Evolutionary conservation across 2,329 filamentous ascomycete species (phyloP).

Genomic region (Exophiala oligosperma): DNA sequence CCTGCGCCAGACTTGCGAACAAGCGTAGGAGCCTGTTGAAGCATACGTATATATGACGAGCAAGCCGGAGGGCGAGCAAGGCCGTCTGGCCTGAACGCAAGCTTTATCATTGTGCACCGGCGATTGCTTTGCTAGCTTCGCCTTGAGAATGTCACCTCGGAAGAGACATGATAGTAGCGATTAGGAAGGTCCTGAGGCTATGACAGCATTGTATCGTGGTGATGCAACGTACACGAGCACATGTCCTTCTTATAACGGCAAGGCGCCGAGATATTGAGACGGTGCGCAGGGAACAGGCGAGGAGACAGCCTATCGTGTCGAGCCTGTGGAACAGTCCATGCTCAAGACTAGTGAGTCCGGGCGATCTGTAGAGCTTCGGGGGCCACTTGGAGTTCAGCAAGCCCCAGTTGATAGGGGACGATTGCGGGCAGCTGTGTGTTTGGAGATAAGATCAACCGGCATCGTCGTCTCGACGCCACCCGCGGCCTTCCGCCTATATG

Average conservation of each 20-base stretch:
- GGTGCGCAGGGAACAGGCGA: neutral
- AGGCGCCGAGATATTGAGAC: conserved; percentile 12
- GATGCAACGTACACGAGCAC: neutral
- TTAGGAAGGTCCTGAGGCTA: neutral
- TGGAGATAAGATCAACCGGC: no score
- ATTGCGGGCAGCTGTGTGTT: no score
- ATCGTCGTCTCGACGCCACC: no score
- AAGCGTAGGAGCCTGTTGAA: neutral
- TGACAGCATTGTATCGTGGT: neutral
- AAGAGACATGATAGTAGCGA: neutral
- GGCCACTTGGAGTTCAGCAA: no score
- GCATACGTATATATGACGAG: neutral
- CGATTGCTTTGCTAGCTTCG: neutral
- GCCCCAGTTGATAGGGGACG: no score
- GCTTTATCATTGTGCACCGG: neutral
- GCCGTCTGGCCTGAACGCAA: no score
- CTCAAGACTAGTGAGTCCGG: no score
- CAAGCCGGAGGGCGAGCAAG: neutral
- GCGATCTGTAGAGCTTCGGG: no score
- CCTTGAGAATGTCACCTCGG: neutral
- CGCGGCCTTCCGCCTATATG: no score
- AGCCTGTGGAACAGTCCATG: neutral
- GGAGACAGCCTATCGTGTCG: neutral
- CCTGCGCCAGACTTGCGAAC: neutral
- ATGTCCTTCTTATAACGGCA: conserved; percentile 10